A percentile compares a stretch with the other conserved stretches of the same genome.
These are phyloP conservation scores for Aspergillus nanangensis DNA, from an alignment of 495 filamentous ascomycete species.

Conservation along the genomic window DNA sequence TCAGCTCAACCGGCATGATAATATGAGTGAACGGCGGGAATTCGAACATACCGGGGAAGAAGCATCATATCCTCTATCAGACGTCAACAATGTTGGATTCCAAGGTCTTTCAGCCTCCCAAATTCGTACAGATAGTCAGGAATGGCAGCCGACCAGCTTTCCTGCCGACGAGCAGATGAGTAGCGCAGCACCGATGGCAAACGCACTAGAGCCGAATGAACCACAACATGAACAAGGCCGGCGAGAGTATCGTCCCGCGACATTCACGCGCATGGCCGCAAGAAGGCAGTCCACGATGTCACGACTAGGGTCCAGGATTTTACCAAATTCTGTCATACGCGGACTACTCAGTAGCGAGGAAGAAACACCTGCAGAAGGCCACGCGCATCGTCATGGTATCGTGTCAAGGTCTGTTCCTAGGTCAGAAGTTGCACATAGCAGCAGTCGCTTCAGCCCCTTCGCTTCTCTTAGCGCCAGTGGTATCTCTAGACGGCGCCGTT, in stretches of 20 bases:
- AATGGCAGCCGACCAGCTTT: constrained; percentile 21
- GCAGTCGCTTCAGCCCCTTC: constrained; percentile 41
- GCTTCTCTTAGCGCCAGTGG: constrained; percentile 35
- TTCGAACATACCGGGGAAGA: constrained; percentile 25
- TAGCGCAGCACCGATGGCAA: constrained; percentile 25
- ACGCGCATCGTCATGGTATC: constrained; percentile 44
- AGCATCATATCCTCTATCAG: constrained; percentile 14
- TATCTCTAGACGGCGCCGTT: constrained; percentile 34
- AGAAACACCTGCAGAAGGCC: constrained; percentile 46
- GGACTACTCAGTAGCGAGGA: constrained; percentile 41
- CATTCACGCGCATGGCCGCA: constrained; percentile 38
- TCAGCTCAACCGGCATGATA: constrained; percentile 32
- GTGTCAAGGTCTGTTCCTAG: constrained; percentile 36
- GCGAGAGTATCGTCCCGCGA: constrained; percentile 31
- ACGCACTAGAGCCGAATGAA: constrained; percentile 29
- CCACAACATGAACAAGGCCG: constrained; percentile 21
- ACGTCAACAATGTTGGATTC: constrained; percentile 11
- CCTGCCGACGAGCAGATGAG: constrained; percentile 8
- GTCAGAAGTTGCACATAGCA: constrained; percentile 32
- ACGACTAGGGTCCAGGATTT: constrained; percentile 43
- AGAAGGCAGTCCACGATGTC: constrained; percentile 50
- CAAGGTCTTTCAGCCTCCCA: constrained; percentile 13
- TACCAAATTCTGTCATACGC: constrained; percentile 46
- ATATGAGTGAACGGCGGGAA: constrained; percentile 34
- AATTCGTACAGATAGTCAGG: too few species aligned